Base-by-base conservation (phyloP, 2,329 filamentous ascomycete genomes). In the Colletotrichum karsti region DNA sequence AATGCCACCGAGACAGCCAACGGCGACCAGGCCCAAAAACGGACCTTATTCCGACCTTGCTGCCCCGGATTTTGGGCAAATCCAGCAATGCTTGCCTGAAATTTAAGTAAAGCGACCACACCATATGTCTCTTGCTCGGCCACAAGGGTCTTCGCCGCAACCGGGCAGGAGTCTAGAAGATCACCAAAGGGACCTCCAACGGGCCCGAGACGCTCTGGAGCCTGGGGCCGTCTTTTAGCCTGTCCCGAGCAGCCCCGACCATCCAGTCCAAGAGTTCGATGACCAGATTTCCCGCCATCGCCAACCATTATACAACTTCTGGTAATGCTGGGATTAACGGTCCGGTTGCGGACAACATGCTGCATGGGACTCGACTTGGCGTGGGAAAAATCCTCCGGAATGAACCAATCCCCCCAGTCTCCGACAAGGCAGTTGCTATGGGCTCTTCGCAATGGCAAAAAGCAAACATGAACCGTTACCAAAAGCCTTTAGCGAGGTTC, bases 11-110 rank as follows among this genome's bases (percentile, higher is more conserved):
- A 60, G 54, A 57, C 62, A 20, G 37, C 37, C 50, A 46, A 56
- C 67, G 67, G 69, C 54, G 69, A 71, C 68, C 33, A 57, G 68
- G 60, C 41, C 69, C 67, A 39, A 62, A 70, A 65, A 39, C 30
- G 63, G 69, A 50, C 22, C 46, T 61, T 58, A 54, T 30, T 55
- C 69, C 69, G 69, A 50, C 22, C 39, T 39, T 51, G 58, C 26
- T 71, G 69, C 69, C 69, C 69, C 69, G 67, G 69, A 71, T 71
- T 71, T 56, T 46, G 58, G 67, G 58, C 55, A 58, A 48, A 39
- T 63, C 50, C 18, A 61, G 58, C 58, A 60, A 41, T 60, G 51
- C 37, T 42, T 59, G 55, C 48, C 51, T 69, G 50, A 68, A 57
- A 63, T 63, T 57, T 67, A 57, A 67, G 64, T 65, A 65, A 59